Base-by-base conservation (phyloP, 1,139 yeast genomes). In the Suhomyces maxii region DNA sequence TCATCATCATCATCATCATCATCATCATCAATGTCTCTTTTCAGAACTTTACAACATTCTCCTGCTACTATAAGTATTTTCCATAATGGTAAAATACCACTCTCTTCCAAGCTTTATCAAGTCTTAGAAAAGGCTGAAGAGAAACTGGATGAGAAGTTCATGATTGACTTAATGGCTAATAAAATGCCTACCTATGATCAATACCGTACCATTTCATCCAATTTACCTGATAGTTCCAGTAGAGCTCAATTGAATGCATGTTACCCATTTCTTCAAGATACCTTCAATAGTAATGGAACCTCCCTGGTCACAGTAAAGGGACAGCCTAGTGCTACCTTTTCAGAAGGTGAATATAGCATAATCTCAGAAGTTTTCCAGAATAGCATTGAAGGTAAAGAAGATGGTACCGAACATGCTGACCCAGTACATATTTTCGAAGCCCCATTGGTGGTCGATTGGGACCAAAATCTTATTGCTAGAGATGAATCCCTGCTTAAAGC, bases 361-460 rank as follows among this genome's bases (percentile, higher is more conserved):
- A 67, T 75, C 36, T 65, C 65, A 49, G 77, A 74, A 43, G 73
- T 76, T 2, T 75, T 72, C 57, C 59, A 64, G 39, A 59, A 60
- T 36, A 58, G 70, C 34, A 56, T 63, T 31, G 64, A 64, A 30
- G 49, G 54, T 28, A 59, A 61, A 7, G 56, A 53, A 10, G 59
- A 58, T 36, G 58, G 64, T 8, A 46, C 49, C 6, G 42, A 45
- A 37, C 68, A 61, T 11, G 59, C 64, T n/a, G 64, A 64, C 39
- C 67, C 76, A 5, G 54, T 64, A 7, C 67, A 69, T 30, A 61
- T 75, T 10, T 75, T 75, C 54, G 57, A 55, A 47, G 73, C 79
- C 1, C 80, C 80, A 0, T 69, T 75, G 57, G 66, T 75, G 34
- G 69, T 74, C 38, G 80, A 75, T 55, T 75, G 80, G 80, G 80